Evolutionary conservation across 441 rosid species (phyloP).

Genomic region (Omphalea diandra): DNA sequence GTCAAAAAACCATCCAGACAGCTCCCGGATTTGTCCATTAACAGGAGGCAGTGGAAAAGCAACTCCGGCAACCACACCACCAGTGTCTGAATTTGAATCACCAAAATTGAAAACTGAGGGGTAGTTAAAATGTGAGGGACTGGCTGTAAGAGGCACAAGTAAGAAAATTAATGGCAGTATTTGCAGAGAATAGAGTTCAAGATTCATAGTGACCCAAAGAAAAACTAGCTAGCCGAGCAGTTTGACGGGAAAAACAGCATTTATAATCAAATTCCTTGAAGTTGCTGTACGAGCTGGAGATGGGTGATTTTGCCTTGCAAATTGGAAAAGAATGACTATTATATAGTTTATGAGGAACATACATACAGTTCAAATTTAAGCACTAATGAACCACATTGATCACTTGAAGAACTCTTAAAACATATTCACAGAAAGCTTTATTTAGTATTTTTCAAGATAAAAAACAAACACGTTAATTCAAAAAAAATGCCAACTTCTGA

Average conservation of each 20-base stretch:
- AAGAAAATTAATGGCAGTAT: constrained; percentile 16
- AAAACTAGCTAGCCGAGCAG: not conserved
- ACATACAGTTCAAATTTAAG: too few species aligned
- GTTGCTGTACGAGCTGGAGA: constrained; percentile 4
- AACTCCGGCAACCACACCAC: too few species aligned
- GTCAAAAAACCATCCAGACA: too few species aligned
- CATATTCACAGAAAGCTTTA: too few species aligned
- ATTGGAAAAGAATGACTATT: not conserved
- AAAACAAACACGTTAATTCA: too few species aligned
- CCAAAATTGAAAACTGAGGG: constrained; percentile 25
- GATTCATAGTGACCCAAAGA: constrained; percentile 27
- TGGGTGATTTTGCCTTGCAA: constrained; percentile 6
- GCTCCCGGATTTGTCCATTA: too few species aligned
- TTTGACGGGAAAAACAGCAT: not conserved
- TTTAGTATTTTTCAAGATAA: too few species aligned
- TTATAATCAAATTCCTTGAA: not conserved
- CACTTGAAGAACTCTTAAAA: too few species aligned
- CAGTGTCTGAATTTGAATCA: constrained; percentile 28
- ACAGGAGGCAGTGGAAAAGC: too few species aligned
- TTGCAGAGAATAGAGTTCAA: not conserved
- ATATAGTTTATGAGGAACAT: too few species aligned
- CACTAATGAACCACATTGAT: too few species aligned
- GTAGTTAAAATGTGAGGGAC: constrained; percentile 25
- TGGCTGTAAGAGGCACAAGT: constrained; percentile 1
- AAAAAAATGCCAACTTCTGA: too few species aligned